Evolutionary conservation across 2,329 filamentous ascomycete genomes (phyloP).

Genomic region (Aspergillus sp.): DNA sequence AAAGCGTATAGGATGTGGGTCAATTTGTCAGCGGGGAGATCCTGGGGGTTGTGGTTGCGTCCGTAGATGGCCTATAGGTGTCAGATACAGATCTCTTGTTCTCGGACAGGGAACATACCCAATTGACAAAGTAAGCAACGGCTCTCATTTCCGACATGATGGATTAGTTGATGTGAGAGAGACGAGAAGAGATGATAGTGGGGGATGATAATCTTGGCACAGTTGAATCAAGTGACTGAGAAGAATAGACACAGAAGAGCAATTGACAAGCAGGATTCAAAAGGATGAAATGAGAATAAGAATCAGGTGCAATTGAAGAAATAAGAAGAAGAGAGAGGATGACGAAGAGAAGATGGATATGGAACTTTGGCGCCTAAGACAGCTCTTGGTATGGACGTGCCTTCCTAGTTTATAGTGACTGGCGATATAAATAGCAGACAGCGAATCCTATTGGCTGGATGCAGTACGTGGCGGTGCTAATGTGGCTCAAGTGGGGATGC

Average conservation of each 20-base stretch:
- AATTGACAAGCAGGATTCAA: not conserved
- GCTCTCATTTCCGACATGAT: constrained; percentile 28
- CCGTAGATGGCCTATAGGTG: constrained; percentile 71
- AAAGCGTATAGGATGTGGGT: constrained; percentile 88
- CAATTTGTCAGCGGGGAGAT: constrained; percentile 72
- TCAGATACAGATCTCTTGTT: not conserved
- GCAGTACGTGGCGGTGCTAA: not conserved
- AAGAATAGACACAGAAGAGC: not conserved
- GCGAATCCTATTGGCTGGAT: not conserved
- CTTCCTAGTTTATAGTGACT: not conserved
- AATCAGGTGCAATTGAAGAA: too few species aligned
- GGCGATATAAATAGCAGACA: not conserved
- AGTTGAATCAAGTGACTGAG: not conserved
- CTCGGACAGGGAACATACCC: constrained; percentile 26
- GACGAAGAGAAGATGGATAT: too few species aligned
- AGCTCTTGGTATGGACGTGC: not conserved
- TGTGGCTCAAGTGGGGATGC: not conserved
- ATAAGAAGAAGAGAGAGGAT: too few species aligned
- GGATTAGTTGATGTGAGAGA: not conserved
- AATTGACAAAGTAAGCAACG: constrained; percentile 42
- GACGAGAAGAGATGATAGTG: not conserved
- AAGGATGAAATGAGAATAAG: not conserved
- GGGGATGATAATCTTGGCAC: not conserved
- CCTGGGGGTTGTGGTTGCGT: constrained; percentile 74
- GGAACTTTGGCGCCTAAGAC: not conserved